These are phyloP conservation scores for Suillus subluteus DNA, from an alignment of 768 basidiomycete genomes.

Conservation along the genomic window DNA sequence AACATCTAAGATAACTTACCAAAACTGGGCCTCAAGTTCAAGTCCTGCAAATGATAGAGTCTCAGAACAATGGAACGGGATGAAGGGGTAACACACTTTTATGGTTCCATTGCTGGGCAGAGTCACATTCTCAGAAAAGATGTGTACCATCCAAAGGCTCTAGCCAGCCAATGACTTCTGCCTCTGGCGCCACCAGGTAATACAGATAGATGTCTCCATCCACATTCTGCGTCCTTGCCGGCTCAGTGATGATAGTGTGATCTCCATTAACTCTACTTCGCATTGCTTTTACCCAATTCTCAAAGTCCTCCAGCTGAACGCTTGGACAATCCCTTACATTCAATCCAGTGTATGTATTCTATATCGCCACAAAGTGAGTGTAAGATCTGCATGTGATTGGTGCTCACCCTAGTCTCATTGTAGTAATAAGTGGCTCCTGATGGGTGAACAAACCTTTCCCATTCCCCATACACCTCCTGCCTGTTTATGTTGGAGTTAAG, in stretches of 20 bases:
- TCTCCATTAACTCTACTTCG: neutral
- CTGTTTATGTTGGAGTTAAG: neutral
- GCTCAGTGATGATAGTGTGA: neutral
- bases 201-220: neutral
- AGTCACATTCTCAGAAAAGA: neutral
- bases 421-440: neutral
- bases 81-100: neutral
- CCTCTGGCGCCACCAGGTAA: neutral
- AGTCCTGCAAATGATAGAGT: neutral
- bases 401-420: neutral
- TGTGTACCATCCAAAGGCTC: neutral
- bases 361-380: neutral
- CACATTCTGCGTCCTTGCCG: neutral
- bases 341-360: neutral
- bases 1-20: neutral
- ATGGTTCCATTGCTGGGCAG: neutral
- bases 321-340: neutral
- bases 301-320: neutral
- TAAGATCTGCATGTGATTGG: too few species aligned
- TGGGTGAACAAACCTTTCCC: neutral
- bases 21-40: constrained; percentile 6
- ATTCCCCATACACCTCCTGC: neutral
- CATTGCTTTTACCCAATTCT: neutral
- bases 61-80: too few species aligned
- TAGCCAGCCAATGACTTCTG: neutral